These are phyloP conservation scores for Didymella keratinophila DNA, from an alignment of 2,329 filamentous ascomycete genomes.

Conservation along the genomic window DNA sequence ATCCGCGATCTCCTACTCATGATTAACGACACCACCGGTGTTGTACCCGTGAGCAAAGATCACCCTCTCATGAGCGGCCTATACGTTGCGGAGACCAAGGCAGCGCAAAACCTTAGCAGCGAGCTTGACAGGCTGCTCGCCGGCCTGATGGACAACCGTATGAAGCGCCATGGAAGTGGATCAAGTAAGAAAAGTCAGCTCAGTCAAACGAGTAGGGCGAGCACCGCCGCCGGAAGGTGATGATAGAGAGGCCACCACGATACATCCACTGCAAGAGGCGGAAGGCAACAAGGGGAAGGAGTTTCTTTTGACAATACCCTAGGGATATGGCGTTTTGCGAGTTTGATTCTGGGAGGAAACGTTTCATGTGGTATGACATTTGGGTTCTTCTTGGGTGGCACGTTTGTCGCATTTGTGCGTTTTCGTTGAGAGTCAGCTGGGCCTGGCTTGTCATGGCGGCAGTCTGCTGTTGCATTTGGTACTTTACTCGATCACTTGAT, in stretches of 20 bases:
- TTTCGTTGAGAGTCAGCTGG: conserved; percentile 10
- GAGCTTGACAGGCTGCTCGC: conserved; percentile 88
- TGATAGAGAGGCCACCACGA: background rate
- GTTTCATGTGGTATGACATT: conserved; percentile 13
- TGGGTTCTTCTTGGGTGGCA: background rate
- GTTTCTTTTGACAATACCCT: conserved; percentile 16
- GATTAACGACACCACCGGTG: conserved; percentile 89
- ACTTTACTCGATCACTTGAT: no score
- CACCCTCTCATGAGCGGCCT: conserved; percentile 83
- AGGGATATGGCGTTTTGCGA: conserved; percentile 12
- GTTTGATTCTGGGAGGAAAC: conserved; percentile 4
- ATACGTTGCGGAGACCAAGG: conserved; percentile 87
- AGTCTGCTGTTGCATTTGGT: no score
- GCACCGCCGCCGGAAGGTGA: conserved; percentile 3
- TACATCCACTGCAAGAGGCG: background rate
- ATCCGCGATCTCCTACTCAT: conserved; percentile 90
- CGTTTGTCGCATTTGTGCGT: conserved; percentile 2
- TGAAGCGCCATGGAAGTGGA: conserved; percentile 25
- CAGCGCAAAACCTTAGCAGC: conserved; percentile 85
- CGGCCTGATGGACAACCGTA: conserved; percentile 71
- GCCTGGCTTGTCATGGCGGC: conserved; percentile 10
- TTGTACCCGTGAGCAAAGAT: conserved; percentile 79
- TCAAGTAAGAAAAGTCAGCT: conserved; percentile 16
- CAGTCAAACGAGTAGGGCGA: conserved; percentile 10
- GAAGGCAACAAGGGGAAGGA: background rate